Evolutionary conservation across 768 basidiomycete species (phyloP).

Genomic region (Phanerodontia chrysosporium): DNA sequence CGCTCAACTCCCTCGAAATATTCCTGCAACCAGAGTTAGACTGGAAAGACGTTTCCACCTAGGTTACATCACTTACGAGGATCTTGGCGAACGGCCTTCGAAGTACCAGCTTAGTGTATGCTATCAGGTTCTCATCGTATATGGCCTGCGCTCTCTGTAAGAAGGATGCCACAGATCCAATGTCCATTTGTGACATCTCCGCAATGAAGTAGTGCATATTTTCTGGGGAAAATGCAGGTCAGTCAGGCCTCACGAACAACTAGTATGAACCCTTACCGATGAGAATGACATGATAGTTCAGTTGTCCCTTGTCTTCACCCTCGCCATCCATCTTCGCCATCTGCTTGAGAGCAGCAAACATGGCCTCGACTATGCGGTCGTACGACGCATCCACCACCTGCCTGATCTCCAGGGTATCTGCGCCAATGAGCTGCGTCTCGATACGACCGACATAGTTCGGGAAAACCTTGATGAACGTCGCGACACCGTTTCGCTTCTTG

Average conservation of each 20-base stretch:
- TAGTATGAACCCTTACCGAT: constrained; percentile 58
- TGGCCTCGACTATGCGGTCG: constrained; percentile 81
- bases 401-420: constrained; percentile 75
- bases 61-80: constrained; percentile 51
- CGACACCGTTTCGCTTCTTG: constrained; percentile 91
- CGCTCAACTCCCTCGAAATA: constrained; percentile 92
- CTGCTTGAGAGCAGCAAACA: constrained; percentile 91
- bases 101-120: constrained; percentile 85
- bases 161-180: constrained; percentile 58
- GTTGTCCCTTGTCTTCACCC: constrained; percentile 92
- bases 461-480: constrained; percentile 90
- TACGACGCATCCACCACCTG: constrained; percentile 76
- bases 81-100: constrained; percentile 83
- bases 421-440: constrained; percentile 78
- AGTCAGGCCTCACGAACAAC: background rate
- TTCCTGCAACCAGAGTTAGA: constrained; percentile 50
- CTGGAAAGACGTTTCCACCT: background rate
- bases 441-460: constrained; percentile 81
- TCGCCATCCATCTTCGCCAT: constrained; percentile 95
- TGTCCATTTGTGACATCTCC: constrained; percentile 70
- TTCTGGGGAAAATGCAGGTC: constrained; percentile 43
- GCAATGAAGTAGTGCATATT: constrained; percentile 95
- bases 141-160: constrained; percentile 71
- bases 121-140: constrained; percentile 84
- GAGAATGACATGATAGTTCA: constrained; percentile 94